A percentile compares a stretch with the other conserved stretches of the same genome.
Conservation (phyloP, 208 protist species). For the Acanthamoeba lugdunensis region DNA sequence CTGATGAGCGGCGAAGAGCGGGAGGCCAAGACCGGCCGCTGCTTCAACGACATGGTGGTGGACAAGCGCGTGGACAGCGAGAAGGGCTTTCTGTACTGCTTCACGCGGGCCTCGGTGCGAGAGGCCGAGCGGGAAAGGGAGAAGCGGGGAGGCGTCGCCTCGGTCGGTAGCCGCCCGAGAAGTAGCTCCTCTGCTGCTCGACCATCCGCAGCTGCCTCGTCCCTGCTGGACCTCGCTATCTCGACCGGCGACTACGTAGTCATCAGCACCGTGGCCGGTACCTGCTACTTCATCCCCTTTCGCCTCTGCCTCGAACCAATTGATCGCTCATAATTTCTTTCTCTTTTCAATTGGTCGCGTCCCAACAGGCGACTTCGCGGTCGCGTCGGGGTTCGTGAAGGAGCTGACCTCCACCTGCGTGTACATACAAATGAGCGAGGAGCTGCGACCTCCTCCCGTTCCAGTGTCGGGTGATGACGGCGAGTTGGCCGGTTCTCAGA, state of each 20-base stretch:
- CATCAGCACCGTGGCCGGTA: conserved; percentile 33
- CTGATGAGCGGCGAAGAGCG: conserved; percentile 58
- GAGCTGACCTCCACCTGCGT: conserved; percentile 36
- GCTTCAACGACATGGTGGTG: conserved; percentile 71
- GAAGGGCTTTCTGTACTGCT: conserved; percentile 63
- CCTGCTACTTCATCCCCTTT: background rate
- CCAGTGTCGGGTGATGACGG: background rate
- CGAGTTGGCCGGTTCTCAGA: conserved; percentile 1
- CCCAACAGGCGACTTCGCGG: conserved; percentile 16
- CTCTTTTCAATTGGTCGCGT: background rate
- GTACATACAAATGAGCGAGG: conserved; percentile 30
- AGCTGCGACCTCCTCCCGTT: conserved; percentile 52
- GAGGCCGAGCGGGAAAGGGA: conserved; percentile 52
- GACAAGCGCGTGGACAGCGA: conserved; percentile 29
- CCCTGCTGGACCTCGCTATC: conserved; percentile 40
- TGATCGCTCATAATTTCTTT: background rate
- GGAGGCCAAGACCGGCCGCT: conserved; percentile 40
- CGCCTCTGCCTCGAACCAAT: background rate
- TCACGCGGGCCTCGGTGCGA: conserved; percentile 19
- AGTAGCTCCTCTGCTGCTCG: background rate
- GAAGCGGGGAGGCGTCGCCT: background rate
- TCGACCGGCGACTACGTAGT: conserved; percentile 49
- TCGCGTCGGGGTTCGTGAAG: conserved; percentile 58
- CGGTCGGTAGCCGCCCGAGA: background rate
- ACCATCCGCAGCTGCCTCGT: background rate